Evolutionary conservation across 768 basidiomycete genomes (phyloP).

Genomic region (Boletus pseudo-olivaceus): DNA sequence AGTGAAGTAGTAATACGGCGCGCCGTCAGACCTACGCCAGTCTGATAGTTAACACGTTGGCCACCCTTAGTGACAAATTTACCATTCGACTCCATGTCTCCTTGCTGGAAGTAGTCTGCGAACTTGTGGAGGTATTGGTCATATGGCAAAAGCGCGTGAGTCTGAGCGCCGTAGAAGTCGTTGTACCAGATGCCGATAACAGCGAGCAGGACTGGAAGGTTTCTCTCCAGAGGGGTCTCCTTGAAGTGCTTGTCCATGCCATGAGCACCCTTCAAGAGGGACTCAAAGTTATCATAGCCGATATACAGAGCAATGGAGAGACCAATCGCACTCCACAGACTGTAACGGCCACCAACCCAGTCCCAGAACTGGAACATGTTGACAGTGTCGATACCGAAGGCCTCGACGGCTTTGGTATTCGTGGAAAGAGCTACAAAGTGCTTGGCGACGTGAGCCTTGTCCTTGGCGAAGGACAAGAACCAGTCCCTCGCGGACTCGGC

Average conservation of each 20-base stretch:
- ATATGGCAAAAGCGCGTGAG: constrained; percentile 92
- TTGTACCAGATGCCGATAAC: constrained; percentile 97
- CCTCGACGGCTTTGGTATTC: constrained; percentile 89
- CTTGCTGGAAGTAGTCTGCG: constrained; percentile 99
- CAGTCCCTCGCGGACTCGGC: constrained; percentile 90
- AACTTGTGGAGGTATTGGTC: constrained; percentile 99
- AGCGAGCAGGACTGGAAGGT: constrained; percentile 89
- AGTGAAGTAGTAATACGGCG: background rate
- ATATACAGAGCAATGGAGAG: constrained; percentile 90
- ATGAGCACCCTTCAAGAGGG: constrained; percentile 87
- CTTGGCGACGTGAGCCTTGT: constrained; percentile 92
- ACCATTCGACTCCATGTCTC: constrained; percentile 99
- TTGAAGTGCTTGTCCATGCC: constrained; percentile 98
- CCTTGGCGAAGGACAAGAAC: constrained; percentile 84
- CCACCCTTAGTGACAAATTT: constrained; percentile 95
- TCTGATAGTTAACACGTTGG: constrained; percentile 90
- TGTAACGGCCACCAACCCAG: constrained; percentile 99
- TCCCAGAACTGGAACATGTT: constrained; percentile 99
- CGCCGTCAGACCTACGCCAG: constrained; percentile 63
- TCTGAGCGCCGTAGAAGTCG: constrained; percentile 96
- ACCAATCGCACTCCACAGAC: constrained; percentile 97
- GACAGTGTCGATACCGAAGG: constrained; percentile 83
- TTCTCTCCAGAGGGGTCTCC: constrained; percentile 80
- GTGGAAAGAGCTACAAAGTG: constrained; percentile 99
- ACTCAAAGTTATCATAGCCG: constrained; percentile 91